Conservation (phyloP, 768 basidiomycete species). For the Tylopilus sp. region DNA sequence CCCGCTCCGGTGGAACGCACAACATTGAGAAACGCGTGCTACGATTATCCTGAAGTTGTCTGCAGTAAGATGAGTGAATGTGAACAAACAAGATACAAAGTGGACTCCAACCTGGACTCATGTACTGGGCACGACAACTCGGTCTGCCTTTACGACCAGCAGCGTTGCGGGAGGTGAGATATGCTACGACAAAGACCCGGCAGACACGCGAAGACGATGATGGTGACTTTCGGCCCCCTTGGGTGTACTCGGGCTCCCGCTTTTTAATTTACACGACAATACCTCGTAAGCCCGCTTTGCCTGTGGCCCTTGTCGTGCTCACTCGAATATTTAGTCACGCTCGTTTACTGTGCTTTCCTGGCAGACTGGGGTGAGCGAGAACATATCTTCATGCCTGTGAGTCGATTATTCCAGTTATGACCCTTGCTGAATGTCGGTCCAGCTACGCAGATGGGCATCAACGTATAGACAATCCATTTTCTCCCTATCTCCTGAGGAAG, state of each 20-base stretch:
- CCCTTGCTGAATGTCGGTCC: slow-evolving; percentile 1
- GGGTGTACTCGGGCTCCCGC: slow-evolving; percentile 53
- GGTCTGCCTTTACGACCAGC: slow-evolving; percentile 1
- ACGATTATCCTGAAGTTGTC: not conserved
- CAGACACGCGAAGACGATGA: slow-evolving; percentile 16
- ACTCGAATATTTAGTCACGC: slow-evolving; percentile 35
- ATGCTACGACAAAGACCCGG: slow-evolving; percentile 15
- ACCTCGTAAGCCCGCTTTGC: slow-evolving; percentile 41
- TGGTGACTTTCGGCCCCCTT: slow-evolving; percentile 54
- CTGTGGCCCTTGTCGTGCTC: not conserved
- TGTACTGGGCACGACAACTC: slow-evolving; percentile 9
- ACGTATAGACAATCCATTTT: slow-evolving; percentile 50
- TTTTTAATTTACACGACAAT: slow-evolving; percentile 53
- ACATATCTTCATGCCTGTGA: slow-evolving; percentile 66
- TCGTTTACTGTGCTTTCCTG: slow-evolving; percentile 56
- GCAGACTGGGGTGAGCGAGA: slow-evolving; percentile 70
- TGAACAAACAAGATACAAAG: slow-evolving; percentile 3
- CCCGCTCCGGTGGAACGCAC: not conserved
- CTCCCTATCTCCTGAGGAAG: slow-evolving; percentile 56
- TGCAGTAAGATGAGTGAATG: not conserved
- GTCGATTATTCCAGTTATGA: slow-evolving; percentile 22
- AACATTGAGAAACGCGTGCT: not conserved
- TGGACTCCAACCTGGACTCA: not conserved
- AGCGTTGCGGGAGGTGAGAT: slow-evolving; percentile 2
- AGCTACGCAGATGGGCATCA: slow-evolving; percentile 60